Conservation (phyloP, 768 basidiomycete species). For the Tricholoma hemisulphureum region DNA sequence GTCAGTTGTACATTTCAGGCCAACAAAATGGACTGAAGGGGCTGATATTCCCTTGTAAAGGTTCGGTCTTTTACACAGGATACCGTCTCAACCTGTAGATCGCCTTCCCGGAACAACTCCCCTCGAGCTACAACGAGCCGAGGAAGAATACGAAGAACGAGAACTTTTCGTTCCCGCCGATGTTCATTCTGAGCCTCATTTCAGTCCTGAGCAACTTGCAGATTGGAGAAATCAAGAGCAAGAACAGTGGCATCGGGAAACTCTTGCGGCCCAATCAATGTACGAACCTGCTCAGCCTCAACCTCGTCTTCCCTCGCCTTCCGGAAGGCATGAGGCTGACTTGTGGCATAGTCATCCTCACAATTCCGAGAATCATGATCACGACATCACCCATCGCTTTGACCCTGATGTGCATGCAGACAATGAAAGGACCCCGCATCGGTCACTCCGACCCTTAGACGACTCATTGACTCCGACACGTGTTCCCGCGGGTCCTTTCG, state of each 20-base stretch:
- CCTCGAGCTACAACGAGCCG: constrained; percentile 47
- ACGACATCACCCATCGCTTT: constrained; percentile 7
- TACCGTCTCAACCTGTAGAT: constrained; percentile 73
- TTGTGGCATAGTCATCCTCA: constrained; percentile 11
- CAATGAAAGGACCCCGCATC: background rate
- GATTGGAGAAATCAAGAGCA: constrained; percentile 33
- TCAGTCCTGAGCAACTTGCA: constrained; percentile 24
- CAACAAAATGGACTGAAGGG: constrained; percentile 6
- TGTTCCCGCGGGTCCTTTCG: constrained; percentile 35
- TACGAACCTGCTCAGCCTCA: constrained; percentile 8
- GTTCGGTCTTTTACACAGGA: constrained; percentile 90
- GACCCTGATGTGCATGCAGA: background rate
- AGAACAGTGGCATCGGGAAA: constrained; percentile 30
- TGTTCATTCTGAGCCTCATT: constrained; percentile 28
- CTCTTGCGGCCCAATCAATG: constrained; percentile 16
- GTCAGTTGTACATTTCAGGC: constrained; percentile 41
- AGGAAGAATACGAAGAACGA: constrained; percentile 58
- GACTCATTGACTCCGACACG: constrained; percentile 30
- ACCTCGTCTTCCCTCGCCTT: background rate
- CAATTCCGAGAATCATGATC: constrained; percentile 10
- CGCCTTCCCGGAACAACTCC: constrained; percentile 57
- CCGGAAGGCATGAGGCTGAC: constrained; percentile 1
- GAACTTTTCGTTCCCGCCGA: constrained; percentile 77
- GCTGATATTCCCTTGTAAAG: constrained; percentile 35
- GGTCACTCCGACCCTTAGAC: constrained; percentile 21